Conservation (phyloP, 495 filamentous ascomycete species). For the Trichocladium antarcticum region DNA sequence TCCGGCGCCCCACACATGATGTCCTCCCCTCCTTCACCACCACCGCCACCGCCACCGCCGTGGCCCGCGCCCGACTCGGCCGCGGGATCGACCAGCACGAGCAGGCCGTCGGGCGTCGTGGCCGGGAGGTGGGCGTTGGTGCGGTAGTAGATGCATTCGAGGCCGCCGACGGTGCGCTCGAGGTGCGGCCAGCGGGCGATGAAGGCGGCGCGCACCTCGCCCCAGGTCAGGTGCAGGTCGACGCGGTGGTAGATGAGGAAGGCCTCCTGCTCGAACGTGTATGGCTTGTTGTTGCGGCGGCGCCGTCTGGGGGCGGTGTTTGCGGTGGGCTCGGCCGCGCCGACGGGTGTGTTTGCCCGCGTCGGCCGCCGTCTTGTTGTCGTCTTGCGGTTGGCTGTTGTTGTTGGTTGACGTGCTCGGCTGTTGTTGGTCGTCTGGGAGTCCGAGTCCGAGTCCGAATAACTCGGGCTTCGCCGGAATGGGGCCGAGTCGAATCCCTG, state of each 20-base stretch:
- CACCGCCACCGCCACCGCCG: background rate
- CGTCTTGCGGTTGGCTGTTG: too few relatives aligned
- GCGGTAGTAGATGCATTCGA: conserved; percentile 33
- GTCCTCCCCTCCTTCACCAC: background rate
- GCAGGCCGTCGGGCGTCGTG: conserved; percentile 10
- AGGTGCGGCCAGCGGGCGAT: conserved; percentile 14
- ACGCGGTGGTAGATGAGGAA: conserved; percentile 27
- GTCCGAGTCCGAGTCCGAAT: background rate
- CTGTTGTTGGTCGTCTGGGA: background rate
- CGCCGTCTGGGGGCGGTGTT: background rate
- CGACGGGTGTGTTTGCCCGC: background rate
- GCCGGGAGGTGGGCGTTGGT: conserved; percentile 19
- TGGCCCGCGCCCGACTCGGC: conserved; percentile 4
- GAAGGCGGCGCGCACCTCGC: conserved; percentile 21
- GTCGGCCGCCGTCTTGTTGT: background rate
- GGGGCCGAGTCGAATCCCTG: too few relatives aligned
- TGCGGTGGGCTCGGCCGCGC: background rate
- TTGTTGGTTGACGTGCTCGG: background rate
- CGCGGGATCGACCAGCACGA: conserved; percentile 19
- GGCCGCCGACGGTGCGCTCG: conserved; percentile 16
- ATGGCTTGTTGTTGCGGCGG: conserved; percentile 14
- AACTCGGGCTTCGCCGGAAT: too few relatives aligned
- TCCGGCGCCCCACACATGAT: background rate
- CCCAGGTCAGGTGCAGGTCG: conserved; percentile 28
- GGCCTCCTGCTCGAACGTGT: conserved; percentile 15